These are phyloP conservation scores for Scytalidium lignicola DNA, from an alignment of 2,329 filamentous ascomycete species.

Conservation along the genomic window DNA sequence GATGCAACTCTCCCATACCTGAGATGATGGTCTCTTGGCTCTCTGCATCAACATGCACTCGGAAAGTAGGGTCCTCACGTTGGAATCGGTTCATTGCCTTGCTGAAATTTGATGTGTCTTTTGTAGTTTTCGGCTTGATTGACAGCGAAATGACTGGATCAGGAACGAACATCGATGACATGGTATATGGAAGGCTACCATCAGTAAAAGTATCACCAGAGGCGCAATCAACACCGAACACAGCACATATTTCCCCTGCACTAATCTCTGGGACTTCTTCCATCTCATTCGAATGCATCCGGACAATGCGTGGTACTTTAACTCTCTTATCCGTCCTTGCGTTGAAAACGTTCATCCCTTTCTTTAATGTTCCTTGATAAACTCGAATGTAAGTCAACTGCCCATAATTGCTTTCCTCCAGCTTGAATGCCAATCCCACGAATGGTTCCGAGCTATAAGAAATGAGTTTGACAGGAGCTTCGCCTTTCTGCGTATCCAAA, in stretches of 20 bases:
- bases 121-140: constrained; percentile 91
- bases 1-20: constrained; percentile 95
- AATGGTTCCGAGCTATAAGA: constrained; percentile 93
- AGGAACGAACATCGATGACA: constrained; percentile 97
- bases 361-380: constrained; percentile 87
- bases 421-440: constrained; percentile 94
- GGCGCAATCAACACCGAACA: constrained; percentile 96
- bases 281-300: constrained; percentile 99
- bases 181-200: constrained; percentile 83
- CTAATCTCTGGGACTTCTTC: constrained; percentile 91
- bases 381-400: constrained; percentile 98
- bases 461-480: constrained; percentile 79
- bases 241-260: constrained; percentile 95
- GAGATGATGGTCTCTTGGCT: constrained; percentile 96
- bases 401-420: constrained; percentile 97
- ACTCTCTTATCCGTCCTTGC: constrained; percentile 93
- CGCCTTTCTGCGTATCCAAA: constrained; percentile 73
- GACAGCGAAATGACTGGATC: constrained; percentile 97
- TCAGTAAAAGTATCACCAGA: constrained; percentile 98
- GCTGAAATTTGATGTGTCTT: constrained; percentile 88
- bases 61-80: constrained; percentile 95
- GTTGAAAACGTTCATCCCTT: constrained; percentile 89
- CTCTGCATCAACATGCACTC: constrained; percentile 86
- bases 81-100: constrained; percentile 99
- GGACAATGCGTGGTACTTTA: constrained; percentile 92